Evolutionary conservation across 805 yeast genomes (phyloP).

Genomic region (Wickerhamiella occidentalis): DNA sequence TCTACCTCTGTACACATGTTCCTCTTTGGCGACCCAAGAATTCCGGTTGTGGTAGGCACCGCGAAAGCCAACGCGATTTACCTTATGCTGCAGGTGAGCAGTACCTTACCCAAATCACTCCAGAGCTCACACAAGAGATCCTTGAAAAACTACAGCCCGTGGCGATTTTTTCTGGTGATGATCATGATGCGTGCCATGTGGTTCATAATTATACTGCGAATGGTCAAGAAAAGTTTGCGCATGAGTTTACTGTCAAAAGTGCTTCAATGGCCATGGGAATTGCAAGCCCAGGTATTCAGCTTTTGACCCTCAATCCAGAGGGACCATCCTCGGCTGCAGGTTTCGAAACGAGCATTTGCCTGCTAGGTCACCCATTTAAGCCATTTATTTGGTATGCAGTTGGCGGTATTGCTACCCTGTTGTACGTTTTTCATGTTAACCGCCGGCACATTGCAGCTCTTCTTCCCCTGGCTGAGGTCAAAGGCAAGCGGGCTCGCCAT

Average conservation of each 20-base stretch:
- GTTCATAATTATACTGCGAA: conserved; percentile 35
- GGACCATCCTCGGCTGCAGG: background rate
- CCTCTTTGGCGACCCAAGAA: conserved; percentile 67
- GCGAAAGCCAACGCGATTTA: conserved; percentile 58
- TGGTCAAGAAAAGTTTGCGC: conserved; percentile 28
- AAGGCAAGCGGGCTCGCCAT: conserved; percentile 1
- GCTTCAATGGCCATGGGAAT: conserved; percentile 92
- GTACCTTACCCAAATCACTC: conserved; percentile 78
- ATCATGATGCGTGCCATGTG: conserved; percentile 87
- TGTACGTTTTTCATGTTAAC: background rate
- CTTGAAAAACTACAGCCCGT: conserved; percentile 51
- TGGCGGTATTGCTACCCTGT: conserved; percentile 8
- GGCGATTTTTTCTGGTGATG: conserved; percentile 80
- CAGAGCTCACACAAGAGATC: conserved; percentile 45
- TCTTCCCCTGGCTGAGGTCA: conserved; percentile 8
- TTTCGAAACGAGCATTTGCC: conserved; percentile 24
- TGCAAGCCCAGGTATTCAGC: conserved; percentile 70
- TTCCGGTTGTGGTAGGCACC: conserved; percentile 52
- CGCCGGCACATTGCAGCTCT: background rate
- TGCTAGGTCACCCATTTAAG: conserved; percentile 25
- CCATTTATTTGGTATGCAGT: conserved; percentile 24
- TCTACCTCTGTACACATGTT: conserved; percentile 65
- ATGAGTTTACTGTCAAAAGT: conserved; percentile 80
- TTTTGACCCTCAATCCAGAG: conserved; percentile 43
- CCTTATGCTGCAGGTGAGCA: conserved; percentile 69